Evolutionary conservation across 2,329 filamentous ascomycete genomes (phyloP), one percentile per base, ranked within the genome.

Genomic region (Intubia oerlemansii): DNA sequence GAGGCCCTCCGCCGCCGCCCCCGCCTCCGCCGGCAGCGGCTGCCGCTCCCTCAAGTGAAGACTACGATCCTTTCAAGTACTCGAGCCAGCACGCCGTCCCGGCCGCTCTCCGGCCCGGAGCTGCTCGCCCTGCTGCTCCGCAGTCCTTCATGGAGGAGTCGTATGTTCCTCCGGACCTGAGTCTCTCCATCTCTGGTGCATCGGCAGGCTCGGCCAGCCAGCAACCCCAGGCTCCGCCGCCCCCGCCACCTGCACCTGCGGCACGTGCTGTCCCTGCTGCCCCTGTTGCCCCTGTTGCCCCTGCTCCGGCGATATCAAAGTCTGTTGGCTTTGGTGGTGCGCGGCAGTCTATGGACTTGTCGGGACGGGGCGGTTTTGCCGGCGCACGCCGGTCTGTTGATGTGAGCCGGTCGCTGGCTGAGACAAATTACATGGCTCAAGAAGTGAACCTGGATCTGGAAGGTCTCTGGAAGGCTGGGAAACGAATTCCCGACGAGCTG

Each of bases 351-450:
- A 41, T 72, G 29, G 79, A 88, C 41, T 51, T 72, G 10, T 54
- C 61, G 20, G 74, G 34, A 51, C 43, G 21, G 33, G 30, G 30
- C 50, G 59, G 10, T 45, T 15, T 15, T n/a, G 10, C 46, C n/a
- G 48, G 47, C 13, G 48, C 43, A 10, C 52, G 62, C 25, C 51
- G 64, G 22, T 92, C 82, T 4, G 67, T 78, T 49, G 88, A 98
- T 39, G 56, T 77, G 32, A 51, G 63, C 22, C 68, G 85, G 26
- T 73, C 79, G 13, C 75, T 73, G 5, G 62, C 71, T 47, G 79
- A 85, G 38, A 70, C 74, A 25, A 79, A 81, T 2, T 90, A 72
- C 44, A 85, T 95, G 36, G 88, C 88, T 23, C 73, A 72, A 32
- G 84, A 95, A 34, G 52, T 95, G 32, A 84, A 95, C 42, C 57